Percentiles rank a stretch among this genome's conserved stretches.
phyloP scores from a whole-genome alignment of 192 early-diverging fungal genomes.

The Linnemannia elongata region DNA sequence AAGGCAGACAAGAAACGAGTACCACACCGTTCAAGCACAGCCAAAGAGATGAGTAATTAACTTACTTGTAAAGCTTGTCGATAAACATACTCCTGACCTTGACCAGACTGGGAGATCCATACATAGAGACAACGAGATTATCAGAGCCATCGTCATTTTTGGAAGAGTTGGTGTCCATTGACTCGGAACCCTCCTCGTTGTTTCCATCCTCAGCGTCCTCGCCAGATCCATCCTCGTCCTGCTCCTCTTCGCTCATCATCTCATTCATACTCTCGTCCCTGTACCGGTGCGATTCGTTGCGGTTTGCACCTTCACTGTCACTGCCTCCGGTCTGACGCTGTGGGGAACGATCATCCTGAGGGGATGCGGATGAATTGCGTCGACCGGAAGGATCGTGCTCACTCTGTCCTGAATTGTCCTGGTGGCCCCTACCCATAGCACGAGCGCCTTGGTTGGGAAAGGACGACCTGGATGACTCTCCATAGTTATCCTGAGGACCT shows the following conservation, averaged over 20 bases:
- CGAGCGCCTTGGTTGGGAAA: background rate
- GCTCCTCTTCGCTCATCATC: constrained; percentile 35
- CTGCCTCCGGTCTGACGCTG: background rate
- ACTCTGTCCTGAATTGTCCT: constrained; percentile 1
- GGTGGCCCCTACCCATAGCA: background rate
- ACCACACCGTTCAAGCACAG: background rate
- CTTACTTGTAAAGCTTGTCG: constrained; percentile 56
- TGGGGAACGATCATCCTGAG: background rate
- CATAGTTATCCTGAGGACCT: background rate
- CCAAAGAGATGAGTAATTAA: background rate
- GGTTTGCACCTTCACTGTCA: background rate
- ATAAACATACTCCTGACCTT: constrained; percentile 57
- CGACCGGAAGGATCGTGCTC: background rate
- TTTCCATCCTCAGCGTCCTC: constrained; percentile 38
- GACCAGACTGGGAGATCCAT: constrained; percentile 50
- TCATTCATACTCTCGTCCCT: constrained; percentile 28
- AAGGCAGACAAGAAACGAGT: background rate
- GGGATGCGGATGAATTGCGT: background rate
- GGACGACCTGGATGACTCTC: constrained; percentile 18
- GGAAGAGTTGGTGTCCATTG: constrained; percentile 44
- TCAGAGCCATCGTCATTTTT: constrained; percentile 49
- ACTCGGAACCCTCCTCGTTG: constrained; percentile 37
- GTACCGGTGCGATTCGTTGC: background rate
- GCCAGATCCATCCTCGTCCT: constrained; percentile 44
- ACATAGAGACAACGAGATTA: constrained; percentile 43